Conservation (phyloP, 2,329 filamentous ascomycete species). For the Fonsecaea multimorphosa region DNA sequence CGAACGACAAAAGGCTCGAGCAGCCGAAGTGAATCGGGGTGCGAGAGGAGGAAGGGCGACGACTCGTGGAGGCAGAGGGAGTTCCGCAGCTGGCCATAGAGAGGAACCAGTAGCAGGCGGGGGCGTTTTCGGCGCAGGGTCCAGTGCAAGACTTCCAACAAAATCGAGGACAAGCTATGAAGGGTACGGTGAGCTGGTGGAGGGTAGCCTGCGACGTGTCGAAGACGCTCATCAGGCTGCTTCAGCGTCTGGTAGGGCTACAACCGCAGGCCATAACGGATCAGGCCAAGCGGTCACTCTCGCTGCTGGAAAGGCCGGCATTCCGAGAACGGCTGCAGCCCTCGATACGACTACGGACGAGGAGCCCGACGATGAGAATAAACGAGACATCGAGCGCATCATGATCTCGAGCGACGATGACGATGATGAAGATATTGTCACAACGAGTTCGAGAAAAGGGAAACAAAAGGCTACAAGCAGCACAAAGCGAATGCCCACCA, state of each 20-base stretch:
- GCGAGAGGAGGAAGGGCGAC: slow-evolving; percentile 22
- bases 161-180: slow-evolving; percentile 41
- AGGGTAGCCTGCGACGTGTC: slow-evolving; percentile 17
- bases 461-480: slow-evolving; percentile 50
- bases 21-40: slow-evolving; percentile 27
- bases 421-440: slow-evolving; percentile 48
- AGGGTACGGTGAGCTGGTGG: slow-evolving; percentile 41
- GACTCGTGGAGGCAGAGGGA: slow-evolving; percentile 25
- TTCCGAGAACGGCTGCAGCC: slow-evolving; percentile 42
- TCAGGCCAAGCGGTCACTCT: slow-evolving; percentile 35
- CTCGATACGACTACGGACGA: slow-evolving; percentile 58
- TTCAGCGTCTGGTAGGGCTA: slow-evolving; percentile 42
- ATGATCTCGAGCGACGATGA: slow-evolving; percentile 59
- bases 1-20: slow-evolving; percentile 35
- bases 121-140: slow-evolving; percentile 37
- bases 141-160: slow-evolving; percentile 27
- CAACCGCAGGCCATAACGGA: slow-evolving; percentile 42
- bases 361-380: slow-evolving; percentile 53
- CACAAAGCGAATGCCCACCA: slow-evolving; percentile 47
- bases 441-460: slow-evolving; percentile 50
- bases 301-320: slow-evolving; percentile 17
- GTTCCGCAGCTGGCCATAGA: slow-evolving; percentile 8
- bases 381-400: slow-evolving; percentile 61
- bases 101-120: slow-evolving; percentile 16
- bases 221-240: slow-evolving; percentile 38